These are phyloP conservation scores for Monosporascus ibericus DNA, from an alignment of 2,329 filamentous ascomycete species.

Conservation along the genomic window DNA sequence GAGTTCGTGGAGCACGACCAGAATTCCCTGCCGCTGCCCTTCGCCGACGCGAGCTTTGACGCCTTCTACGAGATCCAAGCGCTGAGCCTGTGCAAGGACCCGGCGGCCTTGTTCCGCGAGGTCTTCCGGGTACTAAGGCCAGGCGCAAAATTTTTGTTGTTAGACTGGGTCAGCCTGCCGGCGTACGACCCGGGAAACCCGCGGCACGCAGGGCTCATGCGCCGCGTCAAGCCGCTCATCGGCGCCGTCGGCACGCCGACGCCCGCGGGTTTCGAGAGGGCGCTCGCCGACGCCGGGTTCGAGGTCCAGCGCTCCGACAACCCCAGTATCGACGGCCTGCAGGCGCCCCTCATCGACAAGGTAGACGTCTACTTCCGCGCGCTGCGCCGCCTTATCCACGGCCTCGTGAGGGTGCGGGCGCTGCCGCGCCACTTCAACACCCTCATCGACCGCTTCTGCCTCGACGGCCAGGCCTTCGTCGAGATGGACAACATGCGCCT, in stretches of 20 bases:
- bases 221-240: conserved; percentile 48
- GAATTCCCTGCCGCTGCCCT: conserved; percentile 45
- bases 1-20: conserved; percentile 45
- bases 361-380: conserved; percentile 49
- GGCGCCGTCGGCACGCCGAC: conserved; percentile 50
- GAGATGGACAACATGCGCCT: conserved; percentile 50
- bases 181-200: conserved; percentile 40
- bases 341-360: conserved; percentile 47
- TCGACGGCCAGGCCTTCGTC: conserved; percentile 48
- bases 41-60: conserved; percentile 42
- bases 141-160: conserved; percentile 41
- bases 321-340: conserved; percentile 43
- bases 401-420: conserved; percentile 38
- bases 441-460: conserved; percentile 45
- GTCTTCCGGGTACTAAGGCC: conserved; percentile 44
- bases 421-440: conserved; percentile 47
- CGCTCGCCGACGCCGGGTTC: conserved; percentile 41
- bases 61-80: conserved; percentile 54
- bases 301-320: conserved; percentile 41
- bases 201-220: conserved; percentile 44
- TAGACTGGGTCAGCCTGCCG: conserved; percentile 49
- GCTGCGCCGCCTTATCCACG: conserved; percentile 41
- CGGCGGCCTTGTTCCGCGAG: conserved; percentile 39
- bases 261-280: conserved; percentile 38
- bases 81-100: conserved; percentile 46